Evolutionary conservation across 192 early-diverging fungal species (phyloP), one percentile per base, ranked within the genome.

Genomic region (Umbelopsis vinacea): DNA sequence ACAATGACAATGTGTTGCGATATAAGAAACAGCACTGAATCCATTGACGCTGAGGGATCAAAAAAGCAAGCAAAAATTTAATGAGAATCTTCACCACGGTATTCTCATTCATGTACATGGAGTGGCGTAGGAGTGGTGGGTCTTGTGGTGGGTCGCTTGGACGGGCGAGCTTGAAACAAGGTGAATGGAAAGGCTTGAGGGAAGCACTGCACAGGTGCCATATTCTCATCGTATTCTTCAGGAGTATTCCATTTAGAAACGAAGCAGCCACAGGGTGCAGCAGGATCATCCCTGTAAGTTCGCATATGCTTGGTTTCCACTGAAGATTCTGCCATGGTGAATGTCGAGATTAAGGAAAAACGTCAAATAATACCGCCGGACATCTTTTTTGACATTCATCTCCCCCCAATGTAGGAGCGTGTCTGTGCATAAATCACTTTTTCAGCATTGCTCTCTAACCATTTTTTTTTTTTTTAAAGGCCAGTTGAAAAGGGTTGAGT

Each of bases 131-230:
- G 57, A 10, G 22, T 54, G 33, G 17, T 63, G 11, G 57, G 29
- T 37, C 26, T 12, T 37, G 33, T 7, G 29, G 7, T 63, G 11
- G 57, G 33, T n/a, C 57, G 7, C 48, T 50, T 50, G 4, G 33
- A 17, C 3, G 57, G 57, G 14, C 57, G 57, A 19, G 33, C 57
- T 35, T 63, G 57, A 17, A 63, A 63, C 3, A 63, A 14, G 0
- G 57, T 63, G 4, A 63, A 63, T 3, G 57, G 57, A 17, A 63
- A 63, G 5, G 57, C 57, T n/a, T 63, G 57, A 14, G 57, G 57
- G 15, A 63, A 63, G 33, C 57, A 63, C 33, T 63, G 57, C 2
- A 63, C 57, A 3, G 57, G 57, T 6, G 57, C 57, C 7, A 63
- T 6, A 14, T 63, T n/a, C 12, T 63, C 57, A 35, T 63, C 57